These are phyloP conservation scores for Epichloe coenophiala DNA, from an alignment of 2,329 filamentous ascomycete species.

Conservation along the genomic window DNA sequence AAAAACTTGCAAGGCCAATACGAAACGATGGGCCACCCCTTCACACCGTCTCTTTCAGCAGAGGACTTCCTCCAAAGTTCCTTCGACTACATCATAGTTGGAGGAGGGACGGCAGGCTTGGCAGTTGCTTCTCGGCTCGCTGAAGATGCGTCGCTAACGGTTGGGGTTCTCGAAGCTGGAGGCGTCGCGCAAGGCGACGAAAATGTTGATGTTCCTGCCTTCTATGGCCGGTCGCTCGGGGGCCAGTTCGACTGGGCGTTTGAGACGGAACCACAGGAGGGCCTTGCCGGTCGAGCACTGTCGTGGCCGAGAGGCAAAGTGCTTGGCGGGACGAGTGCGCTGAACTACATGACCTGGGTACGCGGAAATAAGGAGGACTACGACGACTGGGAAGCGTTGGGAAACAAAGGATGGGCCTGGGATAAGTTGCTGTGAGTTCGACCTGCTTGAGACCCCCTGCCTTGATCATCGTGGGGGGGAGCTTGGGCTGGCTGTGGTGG, in stretches of 20 bases:
- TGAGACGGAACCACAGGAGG: constrained; percentile 23
- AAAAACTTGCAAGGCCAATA: background rate
- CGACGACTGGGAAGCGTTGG: constrained; percentile 43
- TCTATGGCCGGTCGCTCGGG: constrained; percentile 22
- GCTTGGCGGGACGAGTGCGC: constrained; percentile 48
- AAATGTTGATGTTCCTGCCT: constrained; percentile 26
- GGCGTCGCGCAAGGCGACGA: constrained; percentile 15
- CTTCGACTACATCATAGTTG: constrained; percentile 30
- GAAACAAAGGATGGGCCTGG: constrained; percentile 47
- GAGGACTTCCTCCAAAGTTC: constrained; percentile 12
- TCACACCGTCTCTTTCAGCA: background rate
- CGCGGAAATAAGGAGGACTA: constrained; percentile 34
- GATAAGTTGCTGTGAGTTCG: constrained; percentile 21
- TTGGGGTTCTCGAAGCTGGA: constrained; percentile 21
- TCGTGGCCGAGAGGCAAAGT: constrained; percentile 32
- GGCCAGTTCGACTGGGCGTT: constrained; percentile 28
- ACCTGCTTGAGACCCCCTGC: no score
- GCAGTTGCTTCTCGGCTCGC: constrained; percentile 33
- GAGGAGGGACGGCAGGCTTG: constrained; percentile 42
- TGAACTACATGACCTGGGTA: constrained; percentile 45
- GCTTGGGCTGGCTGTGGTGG: background rate
- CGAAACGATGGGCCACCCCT: background rate
- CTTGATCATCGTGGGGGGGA: background rate
- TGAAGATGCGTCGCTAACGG: constrained; percentile 17
- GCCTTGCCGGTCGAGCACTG: constrained; percentile 24